Evolutionary conservation across 2,329 filamentous ascomycete genomes (phyloP), one percentile per base, ranked within the genome.

Genomic region (Microdochium nivale): DNA sequence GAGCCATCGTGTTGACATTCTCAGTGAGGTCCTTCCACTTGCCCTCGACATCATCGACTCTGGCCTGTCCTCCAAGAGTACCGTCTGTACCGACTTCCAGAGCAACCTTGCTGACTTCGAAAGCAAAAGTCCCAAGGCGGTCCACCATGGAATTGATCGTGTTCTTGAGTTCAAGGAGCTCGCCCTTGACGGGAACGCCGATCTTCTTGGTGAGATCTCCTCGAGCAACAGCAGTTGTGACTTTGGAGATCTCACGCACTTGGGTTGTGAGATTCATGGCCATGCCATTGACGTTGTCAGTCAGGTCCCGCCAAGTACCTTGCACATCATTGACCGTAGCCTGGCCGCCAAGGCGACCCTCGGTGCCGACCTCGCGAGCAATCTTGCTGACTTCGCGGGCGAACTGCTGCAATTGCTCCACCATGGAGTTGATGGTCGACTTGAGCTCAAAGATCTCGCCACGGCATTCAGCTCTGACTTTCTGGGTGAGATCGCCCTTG

Each of bases 61-160:
- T 83, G 52, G 92, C 92, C 68, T 97, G 92, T 49, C 92, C 92
- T 60, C 92, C 92, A 40, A 97, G 81, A 48, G 90, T 92, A 58
- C 92, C 92, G 68, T 97, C 92, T 2, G 92, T 97, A 60, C 92
- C 92, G 75, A 97, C 92, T 71, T 97, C 92, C 66, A 90, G 86
- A 48, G 92, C 92, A 58, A 97, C 85, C 67, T 94, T 91, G 67
- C 92, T 96, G 66, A 97, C 92, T 68, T 97, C 91, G 60, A 94
- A 94, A 52, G 92, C 92, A 67, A 97, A 97, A 47, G 92, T 92
- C 60, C 95, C 90, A 46, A 97, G 78, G 62, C 95, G 90, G 69
- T 97, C 92, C 66, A 97, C 94, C 92, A 97, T 97, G 65, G 88
- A 95, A 70, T 97, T 97, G 74, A 97, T 97, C 8, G 92, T 99